Percentiles rank a stretch among this genome's conserved stretches.
Conservation (phyloP, 2,329 filamentous ascomycete genomes). For the Trichocomaceae sp. region DNA sequence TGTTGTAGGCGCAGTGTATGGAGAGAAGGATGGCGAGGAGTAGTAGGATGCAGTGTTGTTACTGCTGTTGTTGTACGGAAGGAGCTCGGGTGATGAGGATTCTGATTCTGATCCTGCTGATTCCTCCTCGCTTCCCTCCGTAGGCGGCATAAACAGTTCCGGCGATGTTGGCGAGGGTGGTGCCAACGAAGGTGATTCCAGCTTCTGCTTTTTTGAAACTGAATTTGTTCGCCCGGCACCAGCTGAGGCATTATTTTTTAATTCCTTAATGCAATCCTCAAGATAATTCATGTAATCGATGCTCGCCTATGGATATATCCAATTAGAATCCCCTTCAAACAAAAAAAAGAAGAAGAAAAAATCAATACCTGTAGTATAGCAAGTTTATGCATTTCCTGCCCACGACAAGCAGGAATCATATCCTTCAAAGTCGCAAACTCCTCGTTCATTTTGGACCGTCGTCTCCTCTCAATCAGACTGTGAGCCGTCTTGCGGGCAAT, state of each 20-base stretch:
- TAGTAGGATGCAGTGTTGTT: slow-evolving; percentile 15
- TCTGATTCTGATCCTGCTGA: slow-evolving; percentile 24
- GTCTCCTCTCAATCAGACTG: slow-evolving; percentile 81
- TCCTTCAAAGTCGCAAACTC: slow-evolving; percentile 89
- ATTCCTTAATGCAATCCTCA: slow-evolving; percentile 74
- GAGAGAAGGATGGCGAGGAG: slow-evolving; percentile 30
- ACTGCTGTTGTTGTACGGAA: slow-evolving; percentile 14
- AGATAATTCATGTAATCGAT: slow-evolving; percentile 96
- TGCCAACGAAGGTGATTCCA: slow-evolving; percentile 5
- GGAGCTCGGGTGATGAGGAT: slow-evolving; percentile 32
- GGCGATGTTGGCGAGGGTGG: slow-evolving; percentile 33
- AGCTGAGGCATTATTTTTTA: slow-evolving; percentile 53
- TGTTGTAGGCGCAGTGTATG: slow-evolving; percentile 18
- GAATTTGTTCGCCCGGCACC: slow-evolving; percentile 14
- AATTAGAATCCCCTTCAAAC: neutral
- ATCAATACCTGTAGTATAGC: slow-evolving; percentile 76
- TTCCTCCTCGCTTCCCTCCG: slow-evolving; percentile 16
- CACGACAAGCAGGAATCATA: slow-evolving; percentile 93
- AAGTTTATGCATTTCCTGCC: slow-evolving; percentile 94
- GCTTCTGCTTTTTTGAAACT: slow-evolving; percentile 13
- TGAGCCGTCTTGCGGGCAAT: slow-evolving; percentile 94
- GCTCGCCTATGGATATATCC: slow-evolving; percentile 60
- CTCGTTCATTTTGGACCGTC: slow-evolving; percentile 97
- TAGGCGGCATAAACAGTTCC: slow-evolving; percentile 22
- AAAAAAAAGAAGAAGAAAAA: neutral